Evolutionary conservation across 2,329 filamentous ascomycete species (phyloP), one percentile per base, ranked within the genome.

Genomic region (Stromatinia cepivora): DNA sequence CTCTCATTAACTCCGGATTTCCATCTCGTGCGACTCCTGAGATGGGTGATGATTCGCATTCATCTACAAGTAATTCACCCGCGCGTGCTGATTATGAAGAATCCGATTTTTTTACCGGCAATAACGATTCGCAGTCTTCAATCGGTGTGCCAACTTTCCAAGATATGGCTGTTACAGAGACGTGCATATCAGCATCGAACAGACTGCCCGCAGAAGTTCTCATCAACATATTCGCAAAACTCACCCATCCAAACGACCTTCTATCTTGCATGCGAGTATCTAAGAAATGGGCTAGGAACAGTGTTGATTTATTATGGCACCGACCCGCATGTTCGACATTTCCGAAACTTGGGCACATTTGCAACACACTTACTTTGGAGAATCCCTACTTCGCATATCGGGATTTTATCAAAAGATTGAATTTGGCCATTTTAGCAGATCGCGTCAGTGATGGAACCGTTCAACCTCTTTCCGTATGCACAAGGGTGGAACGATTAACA

Each of bases 251-350:
- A 2, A 82, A 84, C 57, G 94, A 99, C 77, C 86, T 97, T 75
- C 86, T 93, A 74, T 90, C 89, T 80, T 96, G 92, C 81, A 94
- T 98, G 92, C 84, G 95, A 73, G 94, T 97, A n/a, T 97, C 90
- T 77, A 94, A 93, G 80, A 88, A 90, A 72, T 99, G 95, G 95
- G 92, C 95, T 39, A 86, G 91, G 72, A 97, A 97, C 78, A 90
- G 92, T 65, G 95, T 98, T 74, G 94, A 95, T 72, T 86, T 97
- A 73, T 85, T 99, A 31, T 99, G 95, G 95, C 94, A 97, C 80
- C 87, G 95, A 52, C 95, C 95, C 1, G 89, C 92, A 39, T 98
- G 95, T 82, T 93, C 91, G 76, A 92, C 89, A 75, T 97, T 93
- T 91, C 81, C 85, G 17, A 93, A 93, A 78, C 88, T 97, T 76